These are phyloP conservation scores for Coemansia sp. DNA, from an alignment of 192 early-diverging fungal species.

Conservation along the genomic window DNA sequence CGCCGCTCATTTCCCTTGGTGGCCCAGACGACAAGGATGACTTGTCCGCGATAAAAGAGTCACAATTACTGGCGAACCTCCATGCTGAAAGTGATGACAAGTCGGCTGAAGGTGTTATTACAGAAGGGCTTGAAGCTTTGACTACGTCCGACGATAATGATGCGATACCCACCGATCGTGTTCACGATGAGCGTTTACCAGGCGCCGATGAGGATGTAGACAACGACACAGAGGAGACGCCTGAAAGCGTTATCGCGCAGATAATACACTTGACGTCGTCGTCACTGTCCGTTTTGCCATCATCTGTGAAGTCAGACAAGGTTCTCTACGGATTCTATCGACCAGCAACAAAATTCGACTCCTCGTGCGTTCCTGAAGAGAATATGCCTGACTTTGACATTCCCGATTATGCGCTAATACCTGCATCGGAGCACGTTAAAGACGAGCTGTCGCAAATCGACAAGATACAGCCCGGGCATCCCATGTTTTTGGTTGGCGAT, in stretches of 20 bases:
- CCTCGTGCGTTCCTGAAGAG: constrained; percentile 36
- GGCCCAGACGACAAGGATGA: constrained; percentile 11
- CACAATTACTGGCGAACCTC: neutral
- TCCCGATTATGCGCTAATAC: constrained; percentile 22
- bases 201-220: constrained; percentile 3
- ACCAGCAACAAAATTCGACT: constrained; percentile 37
- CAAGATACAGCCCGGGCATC: constrained; percentile 28
- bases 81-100: neutral
- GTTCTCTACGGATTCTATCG: constrained; percentile 43
- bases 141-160: neutral
- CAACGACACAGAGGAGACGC: constrained; percentile 25
- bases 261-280: constrained; percentile 37
- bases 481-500: constrained; percentile 42
- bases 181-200: neutral
- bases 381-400: constrained; percentile 47
- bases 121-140: neutral
- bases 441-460: constrained; percentile 21
- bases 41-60: neutral
- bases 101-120: too few species aligned
- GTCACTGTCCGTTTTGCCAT: constrained; percentile 26
- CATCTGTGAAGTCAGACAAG: constrained; percentile 31
- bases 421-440: constrained; percentile 27
- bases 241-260: constrained; percentile 34
- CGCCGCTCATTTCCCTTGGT: constrained; percentile 24
- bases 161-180: neutral